These are phyloP conservation scores for Dendrothele bispora DNA, from an alignment of 768 basidiomycete species.

Conservation along the genomic window DNA sequence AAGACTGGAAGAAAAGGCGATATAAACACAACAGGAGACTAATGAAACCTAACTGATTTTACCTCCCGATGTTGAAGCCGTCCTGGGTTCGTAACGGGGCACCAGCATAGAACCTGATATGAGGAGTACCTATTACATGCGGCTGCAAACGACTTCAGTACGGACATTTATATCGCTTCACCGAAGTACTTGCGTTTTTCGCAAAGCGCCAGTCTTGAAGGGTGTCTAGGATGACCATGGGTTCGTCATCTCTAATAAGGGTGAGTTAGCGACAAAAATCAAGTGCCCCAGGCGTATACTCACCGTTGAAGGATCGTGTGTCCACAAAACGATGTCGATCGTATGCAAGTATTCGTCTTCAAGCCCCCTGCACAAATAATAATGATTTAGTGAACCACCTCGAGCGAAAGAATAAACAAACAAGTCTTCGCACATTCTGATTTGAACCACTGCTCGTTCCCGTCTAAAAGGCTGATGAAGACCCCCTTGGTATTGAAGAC, in stretches of 20 bases:
- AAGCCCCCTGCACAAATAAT: conserved; percentile 39
- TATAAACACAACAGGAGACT: neutral
- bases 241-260: conserved; percentile 71
- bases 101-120: conserved; percentile 88
- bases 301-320: conserved; percentile 83
- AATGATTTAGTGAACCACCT: conserved; percentile 8
- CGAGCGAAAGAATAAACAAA: conserved; percentile 1
- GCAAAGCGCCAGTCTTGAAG: conserved; percentile 85
- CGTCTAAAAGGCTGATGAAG: conserved; percentile 79
- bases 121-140: conserved; percentile 61
- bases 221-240: conserved; percentile 82
- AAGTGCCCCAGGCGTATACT: conserved; percentile 17
- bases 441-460: conserved; percentile 86
- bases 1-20: conserved; percentile 43
- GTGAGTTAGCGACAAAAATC: neutral
- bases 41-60: conserved; percentile 21
- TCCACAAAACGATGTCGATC: conserved; percentile 75
- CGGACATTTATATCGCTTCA: no score
- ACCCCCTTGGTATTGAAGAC: conserved; percentile 92
- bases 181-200: conserved; percentile 63
- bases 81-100: conserved; percentile 88
- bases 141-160: conserved; percentile 48
- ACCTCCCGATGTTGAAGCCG: conserved; percentile 88
- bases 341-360: conserved; percentile 38
- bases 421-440: conserved; percentile 64